Base-by-base conservation (phyloP, 495 filamentous ascomycete genomes). In the Penicillium manginii region DNA sequence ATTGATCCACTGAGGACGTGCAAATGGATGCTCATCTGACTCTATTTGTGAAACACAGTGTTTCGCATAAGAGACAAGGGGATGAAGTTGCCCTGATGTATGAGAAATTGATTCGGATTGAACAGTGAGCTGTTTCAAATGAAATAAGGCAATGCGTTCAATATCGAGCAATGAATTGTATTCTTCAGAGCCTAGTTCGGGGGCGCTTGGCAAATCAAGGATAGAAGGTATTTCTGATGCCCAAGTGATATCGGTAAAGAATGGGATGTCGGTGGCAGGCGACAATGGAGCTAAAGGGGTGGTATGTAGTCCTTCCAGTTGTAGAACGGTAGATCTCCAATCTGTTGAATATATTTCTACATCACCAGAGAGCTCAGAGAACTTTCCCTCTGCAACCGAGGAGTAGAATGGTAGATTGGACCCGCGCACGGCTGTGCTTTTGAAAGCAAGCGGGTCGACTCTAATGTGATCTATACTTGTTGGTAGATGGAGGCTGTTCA, bases 391-490 rank as follows among this genome's bases (percentile, higher is more conserved):
- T 1, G 42, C 56, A 10, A 67, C 61, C 0, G 61, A 55, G 3
- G 68, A 61, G 19, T 52, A 49, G 7, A 71, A 71, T 6, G 3
- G 7, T 12, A 10, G 15, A 3, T 40, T 40, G 7, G 37, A n/a
- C 7, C 14, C 37, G 7, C 3, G 37, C 3, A 10, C 14, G 37
- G 37, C 7, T 15, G 14, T n/a, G 7, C 3, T 12, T 3, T 15
- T 40, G 14, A 5, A 40, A 15, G 37, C 37, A 40, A 12, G 3
- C 3, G 15, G 78, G 10, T 82, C 77, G 21, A 73, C 48, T 29
- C 73, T 73, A 17, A 85, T 62, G 6, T 79, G 66, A 31, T 82
- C 78, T 43, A 84, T 78, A 68, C 21, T 35, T 68, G 68, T 54
- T 37, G 72, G 50, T 19, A 67, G 39, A 57, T 59, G 59, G 54